Percentiles rank a stretch among this genome's conserved stretches.
Conservation (phyloP, 805 yeast genomes). For the Myxozyma udenii region DNA sequence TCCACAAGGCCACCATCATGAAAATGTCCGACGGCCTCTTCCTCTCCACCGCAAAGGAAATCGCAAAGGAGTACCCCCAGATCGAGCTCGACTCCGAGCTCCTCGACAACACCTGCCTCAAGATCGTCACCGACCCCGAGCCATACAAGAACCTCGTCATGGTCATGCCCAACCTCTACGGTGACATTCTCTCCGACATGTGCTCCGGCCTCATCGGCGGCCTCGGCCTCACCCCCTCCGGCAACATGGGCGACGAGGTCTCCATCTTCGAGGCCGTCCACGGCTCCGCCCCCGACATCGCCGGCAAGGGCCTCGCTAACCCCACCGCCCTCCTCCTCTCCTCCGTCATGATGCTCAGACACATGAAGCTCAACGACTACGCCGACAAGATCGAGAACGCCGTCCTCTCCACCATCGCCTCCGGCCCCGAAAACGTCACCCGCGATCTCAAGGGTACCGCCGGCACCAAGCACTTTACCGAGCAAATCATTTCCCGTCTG, state of each 20-base stretch:
- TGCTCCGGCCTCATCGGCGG: conserved; percentile 98
- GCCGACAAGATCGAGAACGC: conserved; percentile 88
- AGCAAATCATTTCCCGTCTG: conserved; percentile 63
- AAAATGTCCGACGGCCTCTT: conserved; percentile 97
- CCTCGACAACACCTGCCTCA: conserved; percentile 92
- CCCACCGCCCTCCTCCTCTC: conserved; percentile 96
- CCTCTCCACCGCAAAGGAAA: conserved; percentile 83
- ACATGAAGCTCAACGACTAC: conserved; percentile 81
- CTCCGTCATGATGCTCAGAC: conserved; percentile 98
- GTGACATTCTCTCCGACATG: conserved; percentile 97
- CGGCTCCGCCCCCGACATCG: conserved; percentile 99
- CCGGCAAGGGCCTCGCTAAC: conserved; percentile 98
- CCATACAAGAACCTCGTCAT: conserved; percentile 80
- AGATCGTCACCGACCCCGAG: conserved; percentile 82
- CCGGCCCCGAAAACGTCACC: conserved; percentile 94
- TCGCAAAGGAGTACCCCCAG: conserved; percentile 89
- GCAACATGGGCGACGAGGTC: conserved; percentile 98
- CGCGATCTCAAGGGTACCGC: conserved; percentile 94
- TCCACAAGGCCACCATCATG: conserved; percentile 98
- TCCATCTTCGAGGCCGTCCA: conserved; percentile 99
- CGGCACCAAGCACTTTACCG: conserved; percentile 82
- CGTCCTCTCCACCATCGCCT: conserved; percentile 81
- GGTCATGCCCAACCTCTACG: conserved; percentile 99
- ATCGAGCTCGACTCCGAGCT: conserved; percentile 78
- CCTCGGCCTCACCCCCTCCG: conserved; percentile 97